A percentile compares a stretch with the other conserved stretches of the same genome.
These are phyloP conservation scores for Diaporthe longicolla DNA, from an alignment of 2,329 filamentous ascomycete genomes.

Conservation along the genomic window DNA sequence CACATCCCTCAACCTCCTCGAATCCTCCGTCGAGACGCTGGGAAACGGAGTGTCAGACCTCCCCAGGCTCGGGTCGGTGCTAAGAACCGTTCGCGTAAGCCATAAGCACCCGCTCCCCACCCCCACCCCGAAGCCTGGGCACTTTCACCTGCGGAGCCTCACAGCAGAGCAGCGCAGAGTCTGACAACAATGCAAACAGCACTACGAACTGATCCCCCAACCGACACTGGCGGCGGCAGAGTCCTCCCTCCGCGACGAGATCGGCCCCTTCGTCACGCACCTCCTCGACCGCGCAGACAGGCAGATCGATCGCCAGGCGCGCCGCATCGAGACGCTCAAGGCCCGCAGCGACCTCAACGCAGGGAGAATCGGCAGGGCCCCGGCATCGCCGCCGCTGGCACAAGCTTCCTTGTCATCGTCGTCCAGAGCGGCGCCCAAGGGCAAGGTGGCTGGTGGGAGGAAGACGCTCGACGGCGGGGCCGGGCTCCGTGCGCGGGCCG, in stretches of 20 bases:
- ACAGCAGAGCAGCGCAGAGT: background rate
- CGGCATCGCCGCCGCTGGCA: background rate
- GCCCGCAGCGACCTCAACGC: constrained; percentile 88
- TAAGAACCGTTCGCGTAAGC: constrained; percentile 71
- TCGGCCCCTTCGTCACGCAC: constrained; percentile 85
- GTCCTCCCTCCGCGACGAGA: constrained; percentile 86
- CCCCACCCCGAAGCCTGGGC: background rate
- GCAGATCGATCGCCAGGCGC: constrained; percentile 85
- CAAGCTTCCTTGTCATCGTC: background rate
- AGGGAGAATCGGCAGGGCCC: constrained; percentile 66
- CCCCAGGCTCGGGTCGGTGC: constrained; percentile 67
- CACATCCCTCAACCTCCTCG: constrained; percentile 72
- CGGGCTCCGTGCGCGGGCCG: constrained; percentile 68
- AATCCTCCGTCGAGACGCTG: constrained; percentile 71
- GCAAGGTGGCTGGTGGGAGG: constrained; percentile 44
- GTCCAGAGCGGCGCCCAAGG: constrained; percentile 11
- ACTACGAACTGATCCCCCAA: constrained; percentile 94
- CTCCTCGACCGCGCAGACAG: constrained; percentile 86
- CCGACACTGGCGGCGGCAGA: constrained; percentile 86
- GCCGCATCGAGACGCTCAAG: constrained; percentile 86
- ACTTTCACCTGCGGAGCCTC: background rate
- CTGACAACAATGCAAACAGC: constrained; percentile 62
- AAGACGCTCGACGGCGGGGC: constrained; percentile 67
- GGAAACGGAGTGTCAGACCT: constrained; percentile 70
- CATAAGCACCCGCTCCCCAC: constrained; percentile 1